phyloP scores from a whole-genome alignment of 164 flowering plant species.

The Cinnamomum micranthum region DNA sequence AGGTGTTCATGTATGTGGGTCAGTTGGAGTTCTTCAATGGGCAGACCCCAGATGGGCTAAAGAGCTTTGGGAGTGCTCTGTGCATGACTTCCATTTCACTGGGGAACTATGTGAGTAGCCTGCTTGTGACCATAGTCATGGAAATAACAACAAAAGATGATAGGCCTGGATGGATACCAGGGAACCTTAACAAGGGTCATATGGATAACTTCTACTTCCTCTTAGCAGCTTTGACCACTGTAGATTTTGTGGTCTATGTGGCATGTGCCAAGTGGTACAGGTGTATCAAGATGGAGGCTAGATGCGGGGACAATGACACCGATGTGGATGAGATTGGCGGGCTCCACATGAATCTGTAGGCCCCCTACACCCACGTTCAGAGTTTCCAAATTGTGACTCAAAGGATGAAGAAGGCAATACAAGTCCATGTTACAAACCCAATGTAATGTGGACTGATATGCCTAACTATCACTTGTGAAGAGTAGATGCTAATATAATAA shows the following conservation, averaged over 20 bases:
- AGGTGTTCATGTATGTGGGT: constrained; percentile 92
- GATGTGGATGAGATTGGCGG: constrained; percentile 4
- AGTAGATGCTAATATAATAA: neutral
- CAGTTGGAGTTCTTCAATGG: constrained; percentile 91
- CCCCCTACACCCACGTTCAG: neutral
- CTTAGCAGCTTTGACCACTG: constrained; percentile 54
- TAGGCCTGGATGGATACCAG: constrained; percentile 91
- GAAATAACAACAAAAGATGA: constrained; percentile 56
- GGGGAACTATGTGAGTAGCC: constrained; percentile 84
- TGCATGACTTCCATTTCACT: constrained; percentile 92
- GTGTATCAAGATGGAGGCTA: constrained; percentile 47
- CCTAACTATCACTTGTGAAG: too few relatives aligned
- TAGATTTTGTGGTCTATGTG: constrained; percentile 56
- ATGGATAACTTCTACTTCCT: constrained; percentile 86
- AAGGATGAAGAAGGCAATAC: neutral
- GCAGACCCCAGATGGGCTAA: constrained; percentile 86
- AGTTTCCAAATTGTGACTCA: neutral
- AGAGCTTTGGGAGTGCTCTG: constrained; percentile 96
- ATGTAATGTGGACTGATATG: too few relatives aligned
- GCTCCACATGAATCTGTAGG: neutral
- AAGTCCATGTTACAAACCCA: too few relatives aligned
- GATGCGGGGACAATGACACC: constrained; percentile 1
- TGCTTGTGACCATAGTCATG: constrained; percentile 75
- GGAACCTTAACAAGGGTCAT: constrained; percentile 85
- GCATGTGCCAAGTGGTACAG: constrained; percentile 75